Evolutionary conservation across 805 yeast genomes (phyloP).

Genomic region (Yamadazyma sp.): DNA sequence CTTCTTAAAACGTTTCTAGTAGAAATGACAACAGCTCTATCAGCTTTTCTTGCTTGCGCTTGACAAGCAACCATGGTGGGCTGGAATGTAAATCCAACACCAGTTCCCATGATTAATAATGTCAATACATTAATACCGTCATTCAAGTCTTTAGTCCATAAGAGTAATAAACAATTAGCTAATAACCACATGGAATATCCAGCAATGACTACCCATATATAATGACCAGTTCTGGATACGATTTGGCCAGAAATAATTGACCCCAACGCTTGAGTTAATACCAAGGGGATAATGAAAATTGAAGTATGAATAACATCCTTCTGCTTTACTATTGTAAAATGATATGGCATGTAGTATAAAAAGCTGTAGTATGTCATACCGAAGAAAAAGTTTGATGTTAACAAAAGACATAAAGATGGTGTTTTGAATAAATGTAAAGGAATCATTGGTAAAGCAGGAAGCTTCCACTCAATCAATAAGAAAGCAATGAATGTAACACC

Average conservation of each 20-base stretch:
- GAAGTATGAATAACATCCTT: slow-evolving; percentile 34
- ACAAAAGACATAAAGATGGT: slow-evolving; percentile 30
- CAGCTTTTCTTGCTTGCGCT: slow-evolving; percentile 48
- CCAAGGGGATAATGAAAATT: slow-evolving; percentile 41
- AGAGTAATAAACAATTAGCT: slow-evolving; percentile 38
- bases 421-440: slow-evolving; percentile 46
- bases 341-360: slow-evolving; percentile 41
- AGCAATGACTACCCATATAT: slow-evolving; percentile 35
- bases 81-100: slow-evolving; percentile 53
- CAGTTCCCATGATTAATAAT: slow-evolving; percentile 25
- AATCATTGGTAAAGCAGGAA: slow-evolving; percentile 52
- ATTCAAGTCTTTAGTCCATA: slow-evolving; percentile 26
- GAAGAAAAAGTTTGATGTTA: slow-evolving; percentile 39
- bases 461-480: slow-evolving; percentile 47
- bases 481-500: slow-evolving; percentile 37
- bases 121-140: slow-evolving; percentile 27
- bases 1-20: slow-evolving; percentile 55
- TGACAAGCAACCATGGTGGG: slow-evolving; percentile 58
- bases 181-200: slow-evolving; percentile 45
- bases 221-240: slow-evolving; percentile 43
- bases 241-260: slow-evolving; percentile 47
- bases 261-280: slow-evolving; percentile 39
- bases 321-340: slow-evolving; percentile 36
- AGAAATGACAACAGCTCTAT: slow-evolving; percentile 57
- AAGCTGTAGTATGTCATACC: slow-evolving; percentile 50